Evolutionary conservation across 2,329 filamentous ascomycete species (phyloP).

Genomic region (Cytospora chrysosperma): DNA sequence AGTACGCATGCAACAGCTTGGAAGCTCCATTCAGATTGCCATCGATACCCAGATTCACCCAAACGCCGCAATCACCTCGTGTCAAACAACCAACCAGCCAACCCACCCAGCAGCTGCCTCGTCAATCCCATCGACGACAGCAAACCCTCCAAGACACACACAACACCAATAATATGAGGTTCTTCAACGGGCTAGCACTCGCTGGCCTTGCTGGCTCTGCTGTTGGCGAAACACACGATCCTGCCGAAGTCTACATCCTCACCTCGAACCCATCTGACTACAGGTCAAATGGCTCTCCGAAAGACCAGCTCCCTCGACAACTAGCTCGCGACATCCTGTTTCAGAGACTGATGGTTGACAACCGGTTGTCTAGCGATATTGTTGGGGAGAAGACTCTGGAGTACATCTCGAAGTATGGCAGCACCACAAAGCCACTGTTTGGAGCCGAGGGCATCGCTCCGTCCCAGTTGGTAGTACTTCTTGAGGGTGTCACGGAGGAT

Average conservation of each 20-base stretch:
- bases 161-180: constrained; percentile 31
- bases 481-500: constrained; percentile 54
- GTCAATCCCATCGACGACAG: constrained; percentile 7
- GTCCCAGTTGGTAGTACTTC: constrained; percentile 57
- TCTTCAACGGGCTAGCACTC: constrained; percentile 32
- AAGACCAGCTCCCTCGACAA: constrained; percentile 44
- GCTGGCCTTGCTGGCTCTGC: constrained; percentile 34
- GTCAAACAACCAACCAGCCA: too few species aligned
- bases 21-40: not conserved
- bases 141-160: not conserved
- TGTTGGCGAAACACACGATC: constrained; percentile 35
- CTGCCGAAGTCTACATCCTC: constrained; percentile 56
- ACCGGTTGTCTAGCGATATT: constrained; percentile 45
- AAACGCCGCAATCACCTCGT: constrained; percentile 12
- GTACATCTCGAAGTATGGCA: constrained; percentile 61
- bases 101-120: not conserved
- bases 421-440: constrained; percentile 52
- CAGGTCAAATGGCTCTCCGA: constrained; percentile 38
- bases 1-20: constrained; percentile 2
- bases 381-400: constrained; percentile 51
- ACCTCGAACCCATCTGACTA: constrained; percentile 35
- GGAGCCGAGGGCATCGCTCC: constrained; percentile 37
- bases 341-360: constrained; percentile 51
- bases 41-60: not conserved
- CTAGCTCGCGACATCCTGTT: constrained; percentile 59